A percentile compares a stretch with the other conserved stretches of the same genome.
Conservation (phyloP, 192 early-diverging fungal species). For the Coemansia asiatica region DNA sequence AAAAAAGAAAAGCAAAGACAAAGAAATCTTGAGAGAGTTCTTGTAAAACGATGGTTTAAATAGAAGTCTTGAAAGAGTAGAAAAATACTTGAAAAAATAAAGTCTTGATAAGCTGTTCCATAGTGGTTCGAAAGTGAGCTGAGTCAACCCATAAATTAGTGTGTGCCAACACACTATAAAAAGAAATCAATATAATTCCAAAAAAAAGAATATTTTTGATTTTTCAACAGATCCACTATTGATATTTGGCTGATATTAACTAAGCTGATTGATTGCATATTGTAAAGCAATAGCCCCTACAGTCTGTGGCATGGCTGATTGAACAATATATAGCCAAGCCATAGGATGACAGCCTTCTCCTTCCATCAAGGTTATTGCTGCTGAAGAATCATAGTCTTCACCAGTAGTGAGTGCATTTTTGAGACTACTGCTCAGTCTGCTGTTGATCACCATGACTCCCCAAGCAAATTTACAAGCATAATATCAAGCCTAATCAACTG, state of each 20-base stretch:
- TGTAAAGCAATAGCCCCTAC: conserved; percentile 13
- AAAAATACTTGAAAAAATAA: too few relatives aligned
- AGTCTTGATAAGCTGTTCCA: too few relatives aligned
- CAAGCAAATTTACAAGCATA: conserved; percentile 31
- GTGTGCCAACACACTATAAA: too few relatives aligned
- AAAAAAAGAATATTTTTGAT: too few relatives aligned
- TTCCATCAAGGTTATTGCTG: conserved; percentile 35
- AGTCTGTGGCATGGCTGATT: conserved; percentile 17
- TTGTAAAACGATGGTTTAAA: too few relatives aligned
- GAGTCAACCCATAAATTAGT: too few relatives aligned
- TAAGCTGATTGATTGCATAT: conserved; percentile 27
- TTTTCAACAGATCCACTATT: neutral
- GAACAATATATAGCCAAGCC: conserved; percentile 28
- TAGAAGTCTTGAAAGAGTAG: too few relatives aligned
- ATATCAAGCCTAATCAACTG: conserved; percentile 12
- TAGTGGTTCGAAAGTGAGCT: too few relatives aligned
- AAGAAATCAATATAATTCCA: too few relatives aligned
- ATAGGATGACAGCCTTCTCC: conserved; percentile 27
- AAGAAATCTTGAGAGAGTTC: too few relatives aligned
- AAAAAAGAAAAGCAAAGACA: too few relatives aligned
- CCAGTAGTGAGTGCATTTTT: conserved; percentile 19
- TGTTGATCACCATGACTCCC: conserved; percentile 49
- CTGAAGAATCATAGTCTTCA: conserved; percentile 20
- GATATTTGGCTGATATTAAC: neutral
- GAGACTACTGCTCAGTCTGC: conserved; percentile 23